Conservation (phyloP, 495 filamentous ascomycete species). For the Aeminium ludgeri region DNA sequence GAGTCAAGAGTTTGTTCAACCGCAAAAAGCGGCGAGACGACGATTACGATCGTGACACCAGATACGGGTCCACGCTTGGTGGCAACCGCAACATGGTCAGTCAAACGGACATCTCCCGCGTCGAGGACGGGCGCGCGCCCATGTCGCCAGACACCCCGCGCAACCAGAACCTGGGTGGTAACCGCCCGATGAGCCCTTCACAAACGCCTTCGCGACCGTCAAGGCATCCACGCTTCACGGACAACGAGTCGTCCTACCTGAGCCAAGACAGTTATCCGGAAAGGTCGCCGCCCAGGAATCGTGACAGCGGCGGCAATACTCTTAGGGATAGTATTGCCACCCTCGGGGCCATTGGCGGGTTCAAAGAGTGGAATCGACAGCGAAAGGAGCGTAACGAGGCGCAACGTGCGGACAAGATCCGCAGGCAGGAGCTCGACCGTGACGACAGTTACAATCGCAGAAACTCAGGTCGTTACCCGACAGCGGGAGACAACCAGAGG, state of each 20-base stretch:
- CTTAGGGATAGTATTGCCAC: conserved; percentile 48
- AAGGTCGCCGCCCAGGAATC: conserved; percentile 12
- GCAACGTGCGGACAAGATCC: conserved; percentile 43
- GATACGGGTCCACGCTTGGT: conserved; percentile 19
- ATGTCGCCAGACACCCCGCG: conserved; percentile 23
- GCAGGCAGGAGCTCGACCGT: conserved; percentile 39
- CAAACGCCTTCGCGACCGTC: conserved; percentile 7
- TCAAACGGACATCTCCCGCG: conserved; percentile 23
- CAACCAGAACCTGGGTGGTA: conserved; percentile 18
- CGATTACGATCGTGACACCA: conserved; percentile 35
- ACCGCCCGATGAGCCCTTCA: conserved; percentile 12
- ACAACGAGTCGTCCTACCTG: conserved; percentile 4
- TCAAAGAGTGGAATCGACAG: conserved; percentile 47
- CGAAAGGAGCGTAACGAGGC: conserved; percentile 46
- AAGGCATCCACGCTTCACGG: neutral
- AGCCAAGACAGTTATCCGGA: conserved; percentile 6
- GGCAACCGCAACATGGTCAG: conserved; percentile 20
- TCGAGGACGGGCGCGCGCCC: conserved; percentile 26
- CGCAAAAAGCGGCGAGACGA: conserved; percentile 41
- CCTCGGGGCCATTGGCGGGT: conserved; percentile 46
- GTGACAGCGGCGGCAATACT: conserved; percentile 28
- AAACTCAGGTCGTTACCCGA: conserved; percentile 31
- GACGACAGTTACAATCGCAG: conserved; percentile 36
- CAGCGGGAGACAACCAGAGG: conserved; percentile 39
- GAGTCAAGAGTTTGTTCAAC: conserved; percentile 48